A percentile compares a stretch with the other conserved stretches of the same genome.
phyloP scores from a whole-genome alignment of 2,329 filamentous ascomycete genomes.

The Madurella fahalii region DNA sequence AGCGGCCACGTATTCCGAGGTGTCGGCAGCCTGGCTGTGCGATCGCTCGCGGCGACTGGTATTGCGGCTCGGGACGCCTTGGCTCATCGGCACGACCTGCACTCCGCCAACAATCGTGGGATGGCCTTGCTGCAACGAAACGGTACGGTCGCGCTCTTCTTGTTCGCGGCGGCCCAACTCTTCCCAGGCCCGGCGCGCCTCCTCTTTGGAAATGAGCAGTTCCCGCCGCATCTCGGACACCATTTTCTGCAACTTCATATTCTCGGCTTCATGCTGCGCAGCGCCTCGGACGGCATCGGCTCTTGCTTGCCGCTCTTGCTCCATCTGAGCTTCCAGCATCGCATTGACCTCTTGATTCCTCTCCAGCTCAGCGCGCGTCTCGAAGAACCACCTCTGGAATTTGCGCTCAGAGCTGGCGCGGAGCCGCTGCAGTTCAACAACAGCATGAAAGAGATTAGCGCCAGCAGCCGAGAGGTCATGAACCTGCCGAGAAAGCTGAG shows the following conservation, averaged over 20 bases:
- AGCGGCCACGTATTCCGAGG: slow-evolving; percentile 30
- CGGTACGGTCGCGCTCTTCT: slow-evolving; percentile 82
- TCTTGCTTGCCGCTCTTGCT: slow-evolving; percentile 67
- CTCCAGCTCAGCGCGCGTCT: slow-evolving; percentile 85
- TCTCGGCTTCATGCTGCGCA: slow-evolving; percentile 65
- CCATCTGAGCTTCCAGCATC: slow-evolving; percentile 71
- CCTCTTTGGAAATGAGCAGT: slow-evolving; percentile 89
- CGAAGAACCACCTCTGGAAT: slow-evolving; percentile 98
- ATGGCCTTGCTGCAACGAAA: slow-evolving; percentile 79
- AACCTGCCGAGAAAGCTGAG: slow-evolving; percentile 88
- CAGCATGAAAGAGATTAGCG: slow-evolving; percentile 94
- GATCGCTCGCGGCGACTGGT: slow-evolving; percentile 41
- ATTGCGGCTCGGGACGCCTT: slow-evolving; percentile 58
- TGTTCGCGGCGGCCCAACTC: slow-evolving; percentile 90
- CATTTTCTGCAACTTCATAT: slow-evolving; percentile 66
- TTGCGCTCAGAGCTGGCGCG: slow-evolving; percentile 94
- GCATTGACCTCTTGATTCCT: slow-evolving; percentile 76
- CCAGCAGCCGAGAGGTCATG: slow-evolving; percentile 96
- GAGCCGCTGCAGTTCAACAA: slow-evolving; percentile 90
- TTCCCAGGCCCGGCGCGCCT: slow-evolving; percentile 94
- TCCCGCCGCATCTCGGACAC: slow-evolving; percentile 91
- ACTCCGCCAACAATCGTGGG: slow-evolving; percentile 89
- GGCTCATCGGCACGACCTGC: slow-evolving; percentile 90
- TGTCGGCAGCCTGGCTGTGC: slow-evolving; percentile 30
- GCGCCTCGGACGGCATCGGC: slow-evolving; percentile 63